Evolutionary conservation across 2,329 filamentous ascomycete species (phyloP), one percentile per base, ranked within the genome.

Genomic region (Penicillium sp.): DNA sequence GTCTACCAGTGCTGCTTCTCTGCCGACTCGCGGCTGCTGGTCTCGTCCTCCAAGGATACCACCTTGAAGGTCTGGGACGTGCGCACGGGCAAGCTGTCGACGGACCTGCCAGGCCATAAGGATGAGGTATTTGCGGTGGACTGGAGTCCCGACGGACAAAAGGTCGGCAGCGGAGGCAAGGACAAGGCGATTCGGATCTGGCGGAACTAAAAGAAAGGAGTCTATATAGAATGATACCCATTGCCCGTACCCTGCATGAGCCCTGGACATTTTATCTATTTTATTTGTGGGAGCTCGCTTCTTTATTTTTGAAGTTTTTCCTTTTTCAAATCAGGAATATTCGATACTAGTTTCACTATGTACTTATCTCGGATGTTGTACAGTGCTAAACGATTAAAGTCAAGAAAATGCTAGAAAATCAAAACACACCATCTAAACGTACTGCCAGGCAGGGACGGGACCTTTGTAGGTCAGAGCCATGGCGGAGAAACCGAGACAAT

Each of bases 51-150:
- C 54, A 95, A 95, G 68, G 93, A 97, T 66, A 93, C 89, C 1
- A 97, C 93, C 0, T 74, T 97, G 42, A 97, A 95, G 67, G 88
- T 95, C 4, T 98, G 92, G 91, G 90, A 95, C 63, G 87, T 95
- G 66, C 79, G 86, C 54, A 89, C 87, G 1, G 87, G 86, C 44
- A 95, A 95, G 71, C 73, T 98, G 50, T 81, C 83, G 56, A 79
- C 81, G 69, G 91, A 96, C 73, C 75, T 97, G 40, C 89, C 91
- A 0, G 90, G 92, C 0, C 92, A 97, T 68, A 82, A 88, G 66
- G 92, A 95, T 63, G 89, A 96, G 68, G 91, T 96, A 0, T 96
- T 91, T 69, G 89, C 91, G 0, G 84, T 96, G 10, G 92, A 97
- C 68, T 97, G 92, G 93, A 91, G 88, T 60, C 86, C 89, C 0